Conservation (phyloP, 2,329 filamentous ascomycete genomes). For the Monilinia laxa region DNA sequence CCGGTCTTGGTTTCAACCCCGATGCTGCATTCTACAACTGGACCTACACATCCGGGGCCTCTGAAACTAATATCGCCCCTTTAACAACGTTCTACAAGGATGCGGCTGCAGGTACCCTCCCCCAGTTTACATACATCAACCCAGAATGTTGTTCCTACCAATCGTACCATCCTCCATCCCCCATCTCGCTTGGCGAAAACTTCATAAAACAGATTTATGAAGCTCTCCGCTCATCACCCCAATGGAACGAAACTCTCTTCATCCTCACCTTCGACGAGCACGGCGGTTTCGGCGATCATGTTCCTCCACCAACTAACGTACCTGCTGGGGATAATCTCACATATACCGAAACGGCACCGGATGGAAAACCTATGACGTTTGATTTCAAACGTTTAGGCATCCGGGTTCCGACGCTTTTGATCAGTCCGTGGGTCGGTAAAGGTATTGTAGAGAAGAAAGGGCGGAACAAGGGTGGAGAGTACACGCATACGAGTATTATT, state of each 20-base stretch:
- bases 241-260: conserved; percentile 50
- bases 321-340: conserved; percentile 43
- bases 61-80: conserved; percentile 42
- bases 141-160: conserved; percentile 52
- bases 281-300: conserved; percentile 50
- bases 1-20: conserved; percentile 43
- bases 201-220: conserved; percentile 50
- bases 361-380: conserved; percentile 43
- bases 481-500: conserved; percentile 48
- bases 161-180: conserved; percentile 48
- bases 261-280: conserved; percentile 50
- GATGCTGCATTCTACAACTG: conserved; percentile 48
- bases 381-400: conserved; percentile 46
- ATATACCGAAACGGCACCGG: conserved; percentile 42
- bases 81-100: conserved; percentile 47
- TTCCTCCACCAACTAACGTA: conserved; percentile 44
- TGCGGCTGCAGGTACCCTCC: conserved; percentile 46
- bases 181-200: conserved; percentile 46
- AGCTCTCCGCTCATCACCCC: conserved; percentile 45
- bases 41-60: conserved; percentile 42
- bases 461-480: conserved; percentile 43
- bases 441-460: conserved; percentile 45
- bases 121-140: conserved; percentile 50
- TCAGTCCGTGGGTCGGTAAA: conserved; percentile 47
- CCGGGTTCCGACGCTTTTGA: conserved; percentile 46